Percentiles rank a stretch among this genome's conserved stretches.
Evolutionary conservation across 345 rosid species (phyloP).

Genomic region (Erucastrum elatum): DNA sequence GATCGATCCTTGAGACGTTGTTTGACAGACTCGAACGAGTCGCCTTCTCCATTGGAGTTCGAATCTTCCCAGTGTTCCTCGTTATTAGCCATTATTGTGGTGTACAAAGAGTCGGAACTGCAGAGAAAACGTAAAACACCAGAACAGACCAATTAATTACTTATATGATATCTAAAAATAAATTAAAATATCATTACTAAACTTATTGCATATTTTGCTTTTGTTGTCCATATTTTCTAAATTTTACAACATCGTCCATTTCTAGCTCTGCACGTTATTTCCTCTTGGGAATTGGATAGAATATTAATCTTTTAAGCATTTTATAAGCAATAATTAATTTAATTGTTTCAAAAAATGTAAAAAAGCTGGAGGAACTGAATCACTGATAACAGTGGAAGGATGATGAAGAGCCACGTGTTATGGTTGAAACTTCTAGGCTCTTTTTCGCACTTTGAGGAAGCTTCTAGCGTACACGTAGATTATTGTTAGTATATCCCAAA

Average conservation of each 20-base stretch:
- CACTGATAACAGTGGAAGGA: not conserved
- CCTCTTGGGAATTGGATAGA: too few species aligned
- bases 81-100: conserved; percentile 44
- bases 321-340: too few species aligned
- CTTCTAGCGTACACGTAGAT: not conserved
- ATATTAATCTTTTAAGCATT: too few species aligned
- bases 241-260: too few species aligned
- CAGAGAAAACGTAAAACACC: too few species aligned
- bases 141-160: too few species aligned
- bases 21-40: conserved; percentile 44
- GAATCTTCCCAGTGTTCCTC: conserved; percentile 52
- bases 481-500: not conserved
- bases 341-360: not conserved
- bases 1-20: conserved; percentile 65
- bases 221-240: too few species aligned
- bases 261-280: too few species aligned
- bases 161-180: too few species aligned
- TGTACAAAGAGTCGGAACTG: too few species aligned
- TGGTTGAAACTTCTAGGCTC: not conserved
- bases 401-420: not conserved
- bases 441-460: not conserved
- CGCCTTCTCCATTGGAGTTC: conserved; percentile 32
- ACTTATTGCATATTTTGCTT: too few species aligned
- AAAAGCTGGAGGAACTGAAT: not conserved
- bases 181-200: too few species aligned